phyloP scores from a whole-genome alignment of 1,284 basidiomycete genomes.

The Pyrrhoderma noxium region DNA sequence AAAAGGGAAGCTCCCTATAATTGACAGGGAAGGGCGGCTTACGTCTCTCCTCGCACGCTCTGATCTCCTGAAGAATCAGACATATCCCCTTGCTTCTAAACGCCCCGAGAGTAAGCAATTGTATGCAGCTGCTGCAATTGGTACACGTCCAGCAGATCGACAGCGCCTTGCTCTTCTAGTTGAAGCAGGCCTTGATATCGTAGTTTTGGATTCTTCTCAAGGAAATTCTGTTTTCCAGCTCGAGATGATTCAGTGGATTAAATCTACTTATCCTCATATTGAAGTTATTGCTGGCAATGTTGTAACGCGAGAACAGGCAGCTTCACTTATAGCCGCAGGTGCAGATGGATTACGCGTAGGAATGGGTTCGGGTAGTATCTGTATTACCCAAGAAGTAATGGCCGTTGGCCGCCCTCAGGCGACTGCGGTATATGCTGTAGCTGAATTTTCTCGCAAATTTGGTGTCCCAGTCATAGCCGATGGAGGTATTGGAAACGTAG shows the following conservation, averaged over 20 bases:
- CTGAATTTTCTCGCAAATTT: constrained; percentile 90
- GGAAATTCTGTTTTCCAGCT: constrained; percentile 94
- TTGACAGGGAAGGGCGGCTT: constrained; percentile 70
- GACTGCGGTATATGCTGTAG: constrained; percentile 91
- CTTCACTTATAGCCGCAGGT: constrained; percentile 87
- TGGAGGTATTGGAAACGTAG: constrained; percentile 93
- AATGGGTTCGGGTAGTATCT: constrained; percentile 98
- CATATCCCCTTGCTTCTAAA: constrained; percentile 94
- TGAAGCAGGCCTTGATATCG: constrained; percentile 94
- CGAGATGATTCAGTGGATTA: constrained; percentile 96
- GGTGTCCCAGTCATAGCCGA: constrained; percentile 98
- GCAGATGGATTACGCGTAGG: constrained; percentile 93
- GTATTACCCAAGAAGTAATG: constrained; percentile 99
- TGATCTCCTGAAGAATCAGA: constrained; percentile 97
- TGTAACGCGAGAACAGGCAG: constrained; percentile 96
- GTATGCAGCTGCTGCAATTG: constrained; percentile 95
- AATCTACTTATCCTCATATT: constrained; percentile 73
- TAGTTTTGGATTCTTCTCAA: constrained; percentile 93
- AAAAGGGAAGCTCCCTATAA: constrained; percentile 94
- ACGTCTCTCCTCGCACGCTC: constrained; percentile 90
- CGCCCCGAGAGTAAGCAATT: constrained; percentile 91
- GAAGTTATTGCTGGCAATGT: constrained; percentile 98
- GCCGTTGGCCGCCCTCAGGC: constrained; percentile 98
- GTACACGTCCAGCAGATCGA: constrained; percentile 85
- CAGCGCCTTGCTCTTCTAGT: constrained; percentile 83